Evolutionary conservation across 805 yeast species (phyloP), one percentile per base, ranked within the genome.

Genomic region (Saccharomycopsis selenospora): DNA sequence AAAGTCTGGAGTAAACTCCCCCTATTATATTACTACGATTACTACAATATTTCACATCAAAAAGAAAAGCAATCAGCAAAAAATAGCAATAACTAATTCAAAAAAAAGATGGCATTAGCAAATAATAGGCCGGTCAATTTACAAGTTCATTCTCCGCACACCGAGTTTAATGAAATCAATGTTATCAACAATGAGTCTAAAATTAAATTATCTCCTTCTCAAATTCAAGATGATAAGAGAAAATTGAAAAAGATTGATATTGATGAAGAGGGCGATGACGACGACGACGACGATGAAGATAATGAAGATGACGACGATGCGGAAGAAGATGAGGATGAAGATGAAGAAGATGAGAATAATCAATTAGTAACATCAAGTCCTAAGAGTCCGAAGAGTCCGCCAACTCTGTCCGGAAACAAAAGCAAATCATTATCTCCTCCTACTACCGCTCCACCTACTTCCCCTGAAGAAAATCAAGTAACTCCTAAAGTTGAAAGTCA

Each of bases 111-210:
- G 50, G 50, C 50, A 27, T 20, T 47, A 30, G 50, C 50, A 5
- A 47, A 47, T 27, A 36, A 36, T 6, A 29, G 50, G 14, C 46
- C 50, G 5, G 46, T 43, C n/a, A 44, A 45, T 20, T 44, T 49
- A 28, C 48, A 45, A 23, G 49, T 49, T 14, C 52, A 49, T 28
- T 49, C 52, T 25, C 52, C 52, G 2, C 49, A 48, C 29, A 48
- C 51, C 2, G 51, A 45, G 46, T 49, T 49, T 25, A 41, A 20
- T 14, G 52, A 49, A 22, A 41, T 49, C 13, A 36, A 28, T 17
- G 38, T 33, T 10, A 11, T 48, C 23, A 48, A 30, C 17, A 11
- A 17, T 20, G 26, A 43, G 10, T 45, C 49, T 18, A 49, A 49
- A 25, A 45, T 49, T 26, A 45, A 45, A 40, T 25, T 48, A 10